phyloP scores from a whole-genome alignment of 495 filamentous ascomycete species.

The Trichocladium antarcticum region DNA sequence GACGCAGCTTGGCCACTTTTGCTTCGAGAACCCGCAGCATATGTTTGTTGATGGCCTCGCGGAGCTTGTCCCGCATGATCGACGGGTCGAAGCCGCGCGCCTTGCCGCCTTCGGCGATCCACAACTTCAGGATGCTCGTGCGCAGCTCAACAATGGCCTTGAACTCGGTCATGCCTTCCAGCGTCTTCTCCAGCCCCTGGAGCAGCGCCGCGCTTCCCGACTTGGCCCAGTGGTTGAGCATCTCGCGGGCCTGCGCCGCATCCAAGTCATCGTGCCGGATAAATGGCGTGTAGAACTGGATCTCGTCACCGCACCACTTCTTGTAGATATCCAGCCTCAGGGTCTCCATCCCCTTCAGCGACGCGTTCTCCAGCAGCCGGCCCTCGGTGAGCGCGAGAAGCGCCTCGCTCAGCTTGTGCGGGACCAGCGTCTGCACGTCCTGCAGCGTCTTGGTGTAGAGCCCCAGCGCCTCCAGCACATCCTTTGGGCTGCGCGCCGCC shows the following conservation, averaged over 20 bases:
- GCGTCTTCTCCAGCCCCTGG: conserved; percentile 42
- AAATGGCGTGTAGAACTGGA: conserved; percentile 80
- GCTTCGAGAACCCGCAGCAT: conserved; percentile 47
- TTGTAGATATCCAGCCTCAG: conserved; percentile 72
- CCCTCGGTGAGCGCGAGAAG: conserved; percentile 56
- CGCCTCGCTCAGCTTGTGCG: conserved; percentile 57
- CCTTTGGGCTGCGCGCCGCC: conserved; percentile 25
- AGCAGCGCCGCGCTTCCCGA: conserved; percentile 56
- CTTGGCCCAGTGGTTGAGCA: conserved; percentile 63
- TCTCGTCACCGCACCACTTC: conserved; percentile 72
- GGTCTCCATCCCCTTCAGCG: conserved; percentile 52
- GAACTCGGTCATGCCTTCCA: conserved; percentile 51
- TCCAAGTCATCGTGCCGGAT: conserved; percentile 74
- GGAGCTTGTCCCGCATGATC: conserved; percentile 54
- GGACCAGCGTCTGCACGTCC: conserved; percentile 63
- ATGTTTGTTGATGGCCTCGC: conserved; percentile 55
- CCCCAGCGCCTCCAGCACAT: conserved; percentile 50
- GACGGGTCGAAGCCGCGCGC: conserved; percentile 46
- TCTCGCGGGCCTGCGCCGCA: conserved; percentile 49
- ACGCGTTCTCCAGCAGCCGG: conserved; percentile 57
- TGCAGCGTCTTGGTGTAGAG: conserved; percentile 69
- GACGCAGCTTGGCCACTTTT: conserved; percentile 46
- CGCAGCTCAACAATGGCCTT: conserved; percentile 56
- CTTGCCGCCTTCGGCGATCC: conserved; percentile 50
- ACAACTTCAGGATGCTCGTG: conserved; percentile 57